Base-by-base conservation (phyloP, 306 rosid species). In the Pyrus bretschneideri region DNA sequence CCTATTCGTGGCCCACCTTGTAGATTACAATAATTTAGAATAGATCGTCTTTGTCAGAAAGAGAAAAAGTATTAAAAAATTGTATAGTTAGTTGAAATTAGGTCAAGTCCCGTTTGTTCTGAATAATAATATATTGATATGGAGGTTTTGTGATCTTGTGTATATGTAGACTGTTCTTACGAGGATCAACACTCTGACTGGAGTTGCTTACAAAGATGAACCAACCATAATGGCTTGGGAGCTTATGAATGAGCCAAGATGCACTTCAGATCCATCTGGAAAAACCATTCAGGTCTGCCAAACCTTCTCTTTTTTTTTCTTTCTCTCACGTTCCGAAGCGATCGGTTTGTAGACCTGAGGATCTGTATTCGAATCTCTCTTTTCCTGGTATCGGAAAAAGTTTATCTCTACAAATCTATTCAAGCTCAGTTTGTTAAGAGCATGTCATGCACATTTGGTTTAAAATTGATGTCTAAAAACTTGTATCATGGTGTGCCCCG, bases 151-250 rank as follows among this genome's bases (percentile, higher is more conserved):
- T 42, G 46, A 31, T 33, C 0, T 19, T 84, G 54, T 73, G 68
- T 55, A 52, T 62, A n/a, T 58, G 10, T 62, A 95, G 97, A 78
- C 76, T 27, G 84, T 92, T 18, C 89, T 95, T 21, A 92, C 96
- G 44, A 89, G 99, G 76, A 90, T 54, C 30, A 95, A 92, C 80
- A 91, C 83, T 62, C 3, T 95, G 22, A 92, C 74, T 17, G 98
- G 99, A 71, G 86, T 89, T 64, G 85, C 83, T 69, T 95, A 95
- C 87, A 95, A 88, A 71, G 98, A 92, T 55, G 98, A 95, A 23
- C 89, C 97, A 49, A 85, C 98, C 13, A 91, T 95, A 73, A 91
- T 95, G 97, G 97, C 99, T 21, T 92, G 99, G 99, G 99, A 92
- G 83, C 98, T 92, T 40, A 95, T 95, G 88, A 95, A 95, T 71